Percentiles rank a stretch among this genome's conserved stretches.
Conservation (phyloP, 805 yeast species). For the Tetrapisispora phaffii region DNA sequence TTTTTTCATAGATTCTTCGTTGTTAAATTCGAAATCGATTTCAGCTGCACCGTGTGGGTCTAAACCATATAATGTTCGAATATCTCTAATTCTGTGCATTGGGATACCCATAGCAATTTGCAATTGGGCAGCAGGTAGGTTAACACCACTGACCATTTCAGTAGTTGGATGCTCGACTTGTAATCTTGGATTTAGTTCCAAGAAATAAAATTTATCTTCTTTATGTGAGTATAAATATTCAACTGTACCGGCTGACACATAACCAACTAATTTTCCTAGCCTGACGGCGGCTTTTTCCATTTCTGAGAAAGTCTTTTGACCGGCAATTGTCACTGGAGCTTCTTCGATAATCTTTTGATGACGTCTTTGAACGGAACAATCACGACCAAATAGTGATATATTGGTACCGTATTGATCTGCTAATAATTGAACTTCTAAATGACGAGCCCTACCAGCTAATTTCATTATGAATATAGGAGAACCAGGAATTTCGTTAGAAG, state of each 20-base stretch:
- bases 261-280: slow-evolving; percentile 92
- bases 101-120: slow-evolving; percentile 99
- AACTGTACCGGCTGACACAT: slow-evolving; percentile 98
- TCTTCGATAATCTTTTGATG: slow-evolving; percentile 98
- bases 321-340: slow-evolving; percentile 96
- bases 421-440: slow-evolving; percentile 91
- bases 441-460: slow-evolving; percentile 95
- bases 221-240: slow-evolving; percentile 92
- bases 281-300: slow-evolving; percentile 98
- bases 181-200: slow-evolving; percentile 95
- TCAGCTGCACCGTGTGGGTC: slow-evolving; percentile 88
- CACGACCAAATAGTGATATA: slow-evolving; percentile 95
- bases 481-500: slow-evolving; percentile 96
- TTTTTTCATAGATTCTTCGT: slow-evolving; percentile 56
- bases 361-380: slow-evolving; percentile 98
- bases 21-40: slow-evolving; percentile 81
- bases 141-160: slow-evolving; percentile 98
- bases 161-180: slow-evolving; percentile 99
- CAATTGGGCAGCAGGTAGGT: slow-evolving; percentile 95
- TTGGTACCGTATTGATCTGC: slow-evolving; percentile 99
- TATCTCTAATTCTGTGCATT: slow-evolving; percentile 87
- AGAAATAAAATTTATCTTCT: slow-evolving; percentile 89
- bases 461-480: slow-evolving; percentile 98
- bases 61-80: slow-evolving; percentile 85
- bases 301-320: slow-evolving; percentile 66